Evolutionary conservation across 2,329 filamentous ascomycete genomes (phyloP), one percentile per base, ranked within the genome.

Genomic region (Alternaria tenuissima): DNA sequence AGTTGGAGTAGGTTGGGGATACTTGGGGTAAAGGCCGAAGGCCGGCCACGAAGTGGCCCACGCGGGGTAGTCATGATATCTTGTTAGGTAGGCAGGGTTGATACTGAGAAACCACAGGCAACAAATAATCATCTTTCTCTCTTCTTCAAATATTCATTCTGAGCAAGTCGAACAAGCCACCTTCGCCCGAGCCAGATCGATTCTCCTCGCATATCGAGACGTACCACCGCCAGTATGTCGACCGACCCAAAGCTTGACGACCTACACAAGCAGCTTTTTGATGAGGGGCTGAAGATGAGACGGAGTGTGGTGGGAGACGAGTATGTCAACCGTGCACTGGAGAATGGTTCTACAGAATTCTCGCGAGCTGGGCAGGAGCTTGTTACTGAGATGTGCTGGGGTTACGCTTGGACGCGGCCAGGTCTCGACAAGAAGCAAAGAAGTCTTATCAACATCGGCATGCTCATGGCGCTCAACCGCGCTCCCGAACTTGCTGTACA

Each of bases 331-430:
- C 79, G 78, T 4, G 83, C 87, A 1, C 79, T 89, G 9, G 78
- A 79, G n/a, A 84, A 84, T 56, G 85, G 84, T 3, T 82, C 85
- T 0, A 85, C 83, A 9, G 83, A 86, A n/a, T 90, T 89, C 75
- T 81, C 86, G 2, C 79, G 81, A 39, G 85, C 88, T 0, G 85
- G 86, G 66, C 88, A 90, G 75, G 85, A 89, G 65, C 81, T 88
- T 38, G 84, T 88, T 2, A 89, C 87, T 0, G 87, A 89, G 76
- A 86, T 82, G 72, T 86, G 85, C 78, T 90, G 88, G 88, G 88
- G 87, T 14, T 83, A 83, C 59, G 83, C 85, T 26, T 91, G 88
- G 88, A 85, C 85, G 4, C 83, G 88, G 7, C 87, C 87, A 0
- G 88, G 88, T 0, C 82, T 90, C 8, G 83, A 85, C 36, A 82